Evolutionary conservation across 2,329 filamentous ascomycete genomes (phyloP).

Genomic region (Coleophoma crateriformis): DNA sequence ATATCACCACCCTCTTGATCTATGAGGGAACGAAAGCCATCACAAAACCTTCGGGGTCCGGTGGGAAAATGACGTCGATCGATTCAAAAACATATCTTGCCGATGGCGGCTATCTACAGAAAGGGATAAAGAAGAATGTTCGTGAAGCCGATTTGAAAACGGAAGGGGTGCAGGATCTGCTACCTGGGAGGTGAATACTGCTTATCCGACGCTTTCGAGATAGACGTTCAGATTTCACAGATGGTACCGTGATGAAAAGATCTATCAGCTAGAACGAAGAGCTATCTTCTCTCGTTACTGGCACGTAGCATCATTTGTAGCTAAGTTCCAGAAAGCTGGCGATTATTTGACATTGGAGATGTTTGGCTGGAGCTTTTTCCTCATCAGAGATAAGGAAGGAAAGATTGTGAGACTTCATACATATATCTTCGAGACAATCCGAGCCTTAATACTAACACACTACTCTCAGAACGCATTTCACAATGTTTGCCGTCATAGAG

Average conservation of each 20-base stretch:
- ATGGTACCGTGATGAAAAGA: conserved; percentile 2
- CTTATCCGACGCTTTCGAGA: neutral
- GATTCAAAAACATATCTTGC: conserved; percentile 1
- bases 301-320: conserved; percentile 1
- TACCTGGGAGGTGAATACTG: neutral
- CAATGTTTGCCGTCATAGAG: conserved; percentile 39
- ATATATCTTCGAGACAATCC: no score
- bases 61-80: neutral
- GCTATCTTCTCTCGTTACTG: conserved; percentile 6
- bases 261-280: conserved; percentile 1
- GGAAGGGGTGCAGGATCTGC: neutral
- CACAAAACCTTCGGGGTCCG: no score
- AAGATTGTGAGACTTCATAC: conserved; percentile 14
- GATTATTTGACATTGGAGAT: conserved; percentile 29
- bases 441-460: no score
- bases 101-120: conserved; percentile 2
- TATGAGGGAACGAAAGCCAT: no score
- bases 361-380: conserved; percentile 33
- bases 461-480: conserved; percentile 22
- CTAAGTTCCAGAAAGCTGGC: conserved; percentile 19
- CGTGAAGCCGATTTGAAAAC: neutral
- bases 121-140: neutral
- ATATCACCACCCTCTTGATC: no score
- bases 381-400: conserved; percentile 28
- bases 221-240: neutral